Conservation (phyloP, 441 rosid species). For the Pelargonium fulgidum region DNA sequence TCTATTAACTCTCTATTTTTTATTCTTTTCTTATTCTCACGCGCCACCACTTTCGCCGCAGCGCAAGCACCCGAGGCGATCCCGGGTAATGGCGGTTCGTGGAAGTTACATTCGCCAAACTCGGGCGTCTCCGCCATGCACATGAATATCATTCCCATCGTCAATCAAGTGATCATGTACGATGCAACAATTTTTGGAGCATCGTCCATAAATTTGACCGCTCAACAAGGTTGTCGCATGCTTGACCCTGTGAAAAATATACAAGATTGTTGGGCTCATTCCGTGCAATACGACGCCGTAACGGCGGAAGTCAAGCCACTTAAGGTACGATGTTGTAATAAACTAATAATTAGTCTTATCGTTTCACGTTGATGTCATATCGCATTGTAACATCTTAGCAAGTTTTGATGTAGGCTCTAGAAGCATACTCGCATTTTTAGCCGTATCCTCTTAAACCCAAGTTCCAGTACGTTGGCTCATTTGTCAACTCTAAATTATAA, state of each 20-base stretch:
- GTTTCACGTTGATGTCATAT: no score
- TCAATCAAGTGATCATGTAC: conserved; percentile 1
- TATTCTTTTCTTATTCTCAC: background rate
- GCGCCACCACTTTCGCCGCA: background rate
- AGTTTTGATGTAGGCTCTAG: no score
- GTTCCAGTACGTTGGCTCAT: no score
- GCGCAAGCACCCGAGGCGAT: background rate
- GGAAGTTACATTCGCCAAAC: background rate
- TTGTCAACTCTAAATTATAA: no score
- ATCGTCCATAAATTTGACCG: background rate
- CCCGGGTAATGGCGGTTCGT: background rate
- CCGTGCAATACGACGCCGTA: background rate
- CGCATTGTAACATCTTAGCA: no score
- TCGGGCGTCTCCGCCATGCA: conserved; percentile 1
- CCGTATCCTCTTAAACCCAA: no score
- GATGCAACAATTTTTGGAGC: background rate
- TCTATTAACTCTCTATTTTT: background rate
- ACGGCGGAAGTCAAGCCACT: background rate
- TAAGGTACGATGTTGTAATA: background rate
- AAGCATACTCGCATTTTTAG: no score
- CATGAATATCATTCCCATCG: background rate
- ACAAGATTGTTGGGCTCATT: background rate
- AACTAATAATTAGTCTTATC: no score
- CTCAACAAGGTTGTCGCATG: background rate
- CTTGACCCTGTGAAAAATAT: conserved; percentile 1